A percentile compares a stretch with the other conserved stretches of the same genome.
Conservation (phyloP, 2,329 filamentous ascomycete genomes). For the Akanthomyces lecanii region DNA sequence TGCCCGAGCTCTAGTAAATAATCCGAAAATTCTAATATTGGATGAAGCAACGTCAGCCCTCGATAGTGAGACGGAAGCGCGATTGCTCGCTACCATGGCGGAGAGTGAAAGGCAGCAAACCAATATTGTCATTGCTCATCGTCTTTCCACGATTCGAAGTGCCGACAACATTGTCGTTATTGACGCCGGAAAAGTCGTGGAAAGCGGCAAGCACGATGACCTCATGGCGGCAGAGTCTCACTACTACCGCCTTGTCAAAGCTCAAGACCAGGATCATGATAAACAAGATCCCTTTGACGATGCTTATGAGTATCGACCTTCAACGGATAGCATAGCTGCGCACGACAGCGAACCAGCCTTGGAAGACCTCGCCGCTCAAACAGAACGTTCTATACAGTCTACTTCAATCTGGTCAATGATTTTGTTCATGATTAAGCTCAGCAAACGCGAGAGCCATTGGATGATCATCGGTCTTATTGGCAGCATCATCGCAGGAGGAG, state of each 20-base stretch:
- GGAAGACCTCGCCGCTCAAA: not conserved
- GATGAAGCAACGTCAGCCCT: not conserved
- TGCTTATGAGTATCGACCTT: not conserved
- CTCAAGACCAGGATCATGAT: not conserved
- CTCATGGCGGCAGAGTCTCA: not conserved
- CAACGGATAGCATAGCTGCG: not conserved
- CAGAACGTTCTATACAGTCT: not conserved
- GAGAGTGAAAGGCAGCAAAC: not conserved
- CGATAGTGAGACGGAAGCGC: not conserved
- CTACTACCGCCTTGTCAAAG: not conserved
- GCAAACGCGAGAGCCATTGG: not conserved
- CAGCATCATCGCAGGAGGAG: not conserved
- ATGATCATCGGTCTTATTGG: not conserved
- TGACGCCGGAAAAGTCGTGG: not conserved
- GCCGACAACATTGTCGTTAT: not conserved
- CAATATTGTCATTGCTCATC: not conserved
- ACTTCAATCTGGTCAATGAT: not conserved
- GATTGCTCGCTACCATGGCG: not conserved
- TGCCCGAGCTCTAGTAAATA: not conserved
- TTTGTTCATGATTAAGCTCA: not conserved
- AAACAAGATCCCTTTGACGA: not conserved
- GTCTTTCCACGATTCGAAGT: not conserved
- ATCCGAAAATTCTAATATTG: not conserved
- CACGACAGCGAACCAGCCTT: not conserved
- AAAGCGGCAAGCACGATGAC: not conserved